These are phyloP conservation scores for Magnusiomyces tetraspermus DNA, from an alignment of 1,139 yeast genomes.

Conservation along the genomic window DNA sequence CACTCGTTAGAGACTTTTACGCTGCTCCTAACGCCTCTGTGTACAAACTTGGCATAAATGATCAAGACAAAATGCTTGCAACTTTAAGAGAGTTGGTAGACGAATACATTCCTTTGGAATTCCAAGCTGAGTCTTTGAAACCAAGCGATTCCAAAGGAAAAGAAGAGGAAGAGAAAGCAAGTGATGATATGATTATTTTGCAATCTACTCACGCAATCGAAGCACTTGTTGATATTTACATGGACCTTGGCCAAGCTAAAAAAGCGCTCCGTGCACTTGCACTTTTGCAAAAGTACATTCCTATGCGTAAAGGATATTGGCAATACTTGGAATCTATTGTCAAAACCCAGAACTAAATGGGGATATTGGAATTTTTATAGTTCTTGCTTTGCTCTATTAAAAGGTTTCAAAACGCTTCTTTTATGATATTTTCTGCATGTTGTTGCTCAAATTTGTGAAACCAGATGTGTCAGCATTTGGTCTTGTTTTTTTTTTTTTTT, in stretches of 20 bases:
- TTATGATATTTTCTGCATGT: too few relatives aligned
- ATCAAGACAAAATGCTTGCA: neutral
- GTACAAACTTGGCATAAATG: neutral
- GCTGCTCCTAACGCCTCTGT: neutral
- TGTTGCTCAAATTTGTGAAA: too few relatives aligned
- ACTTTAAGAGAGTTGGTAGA: constrained; percentile 24
- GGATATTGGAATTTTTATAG: too few relatives aligned
- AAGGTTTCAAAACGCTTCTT: too few relatives aligned
- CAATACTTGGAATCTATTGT: constrained; percentile 20
- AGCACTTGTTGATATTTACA: constrained; percentile 45
- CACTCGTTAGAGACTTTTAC: constrained; percentile 40
- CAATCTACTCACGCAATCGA: constrained; percentile 62
- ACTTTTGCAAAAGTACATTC: constrained; percentile 49
- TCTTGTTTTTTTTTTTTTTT: too few relatives aligned
- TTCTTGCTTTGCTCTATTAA: too few relatives aligned
- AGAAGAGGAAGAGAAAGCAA: neutral
- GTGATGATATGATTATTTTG: constrained; percentile 20
- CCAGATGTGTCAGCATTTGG: too few relatives aligned
- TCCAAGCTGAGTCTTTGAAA: constrained; percentile 1
- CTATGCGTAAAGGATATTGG: constrained; percentile 67
- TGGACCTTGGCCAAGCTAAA: constrained; percentile 26
- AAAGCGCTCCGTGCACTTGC: constrained; percentile 40
- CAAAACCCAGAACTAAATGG: too few relatives aligned
- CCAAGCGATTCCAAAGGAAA: neutral
- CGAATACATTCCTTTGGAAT: constrained; percentile 1